Base-by-base conservation (phyloP, 345 rosid genomes). In the Eutrema japonicum region DNA sequence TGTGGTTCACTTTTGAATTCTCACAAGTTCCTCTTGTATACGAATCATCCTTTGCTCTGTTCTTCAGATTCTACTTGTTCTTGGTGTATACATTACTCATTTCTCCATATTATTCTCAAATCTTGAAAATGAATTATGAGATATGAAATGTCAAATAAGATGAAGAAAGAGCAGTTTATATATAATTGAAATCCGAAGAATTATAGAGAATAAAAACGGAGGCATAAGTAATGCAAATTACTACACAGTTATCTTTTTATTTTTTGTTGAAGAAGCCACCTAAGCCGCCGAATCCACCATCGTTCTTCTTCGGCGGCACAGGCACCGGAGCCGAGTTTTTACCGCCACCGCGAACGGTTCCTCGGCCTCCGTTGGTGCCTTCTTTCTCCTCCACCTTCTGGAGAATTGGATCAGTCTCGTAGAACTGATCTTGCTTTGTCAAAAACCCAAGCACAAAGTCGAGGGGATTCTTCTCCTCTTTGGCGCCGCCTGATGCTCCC, bases 391-490 rank as follows among this genome's bases (percentile, higher is more conserved):
- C 97, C 35, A 61, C 90, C 64, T 85, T 89, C 79, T 85, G 70
- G 29, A 91, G 88, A 57, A 91, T 53, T 4, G 97, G 96, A 66
- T 91, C 90, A 27, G 91, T 86, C 82, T 91, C 97, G 40, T 89
- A 87, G 79, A 91, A 88, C 82, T 87, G 93, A 37, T 91, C 97
- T 80, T 87, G 82, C 74, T 89, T 91, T 10, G 58, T 48, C 83
- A 91, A 48, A 53, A 77, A 76, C 8, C 93, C 93, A 1, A 91
- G 43, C 40, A 91, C 72, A 83, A 85, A 87, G 68, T 91, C 95
- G 30, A 91, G 70, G 18, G 81, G 71, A 6, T 85, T 79, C 80
- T 91, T 89, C 76, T 91, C 95, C 74, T 91, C 89, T 62, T 91
- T 91, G 58, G 84, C 52, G 7, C 64, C 50, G 30, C 68, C 66